Evolutionary conservation across 768 basidiomycete species (phyloP), one percentile per base, ranked within the genome.

Genomic region (Grammothele lineata): DNA sequence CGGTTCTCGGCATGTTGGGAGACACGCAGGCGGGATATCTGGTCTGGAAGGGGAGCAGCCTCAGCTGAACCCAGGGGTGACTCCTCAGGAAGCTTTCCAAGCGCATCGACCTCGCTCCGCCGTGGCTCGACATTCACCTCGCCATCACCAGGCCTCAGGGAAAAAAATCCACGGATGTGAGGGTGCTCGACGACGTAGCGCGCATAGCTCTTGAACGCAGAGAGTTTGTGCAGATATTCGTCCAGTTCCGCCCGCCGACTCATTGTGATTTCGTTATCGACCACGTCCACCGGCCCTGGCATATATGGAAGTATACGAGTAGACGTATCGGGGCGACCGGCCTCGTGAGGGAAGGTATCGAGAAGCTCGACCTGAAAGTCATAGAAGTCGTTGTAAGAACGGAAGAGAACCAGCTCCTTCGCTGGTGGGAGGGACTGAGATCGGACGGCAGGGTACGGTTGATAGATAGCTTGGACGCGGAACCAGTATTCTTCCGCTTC

Each of bases 401-500:
- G 81, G 71, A 95, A 99, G 36, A 98, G 75, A 55, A 92, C 82
- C 47, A 98, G 81, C 26, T 85, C 81, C 56, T 80, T 85, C 11
- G 87, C 80, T 10, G 76, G 74, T 4, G 87, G 85, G 23, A 85
- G 75, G 14, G 65, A 58, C 23, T 65, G 68, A 44, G 78, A 75
- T 37, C 78, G 83, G 15, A 77, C 69, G 8, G 73, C 72, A 50
- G 76, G 76, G 57, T 87, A 92, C 0, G 94, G 92, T 55, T 94
- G 87, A 69, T 83, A 98, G 48, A 85, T 66, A 46, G 88, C 93
- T 61, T 96, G 81, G 37, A 98, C 76, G 24, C 94, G 84, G 78
- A 98, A 99, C 92, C 94, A 97, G 68, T 92, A 99, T 58, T 94
- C 88, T 6, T 92, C 84, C 75, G 86, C 87, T 65, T 99, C 96